Evolutionary conservation across 768 basidiomycete species (phyloP).

Genomic region (Trametes cingulata): DNA sequence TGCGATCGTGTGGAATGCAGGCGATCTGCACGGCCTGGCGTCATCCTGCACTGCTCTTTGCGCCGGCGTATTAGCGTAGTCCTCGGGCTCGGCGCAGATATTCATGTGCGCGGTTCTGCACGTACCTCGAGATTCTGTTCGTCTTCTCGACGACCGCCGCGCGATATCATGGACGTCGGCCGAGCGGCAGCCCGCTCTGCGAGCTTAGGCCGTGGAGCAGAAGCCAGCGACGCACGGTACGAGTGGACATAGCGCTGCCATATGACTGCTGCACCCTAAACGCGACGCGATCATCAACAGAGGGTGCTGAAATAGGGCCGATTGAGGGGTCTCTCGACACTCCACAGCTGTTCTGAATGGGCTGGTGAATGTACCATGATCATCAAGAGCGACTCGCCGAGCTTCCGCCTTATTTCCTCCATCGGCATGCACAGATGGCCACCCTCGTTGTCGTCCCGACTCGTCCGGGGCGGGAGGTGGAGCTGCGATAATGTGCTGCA

Average conservation of each 20-base stretch:
- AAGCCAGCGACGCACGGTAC: background rate
- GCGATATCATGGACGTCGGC: background rate
- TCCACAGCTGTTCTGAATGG: background rate
- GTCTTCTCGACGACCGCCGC: background rate
- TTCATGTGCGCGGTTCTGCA: constrained; percentile 6
- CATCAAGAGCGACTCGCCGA: background rate
- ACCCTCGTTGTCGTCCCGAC: no score
- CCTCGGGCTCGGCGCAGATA: background rate
- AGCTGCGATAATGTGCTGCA: no score
- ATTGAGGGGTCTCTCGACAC: background rate
- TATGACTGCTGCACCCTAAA: background rate
- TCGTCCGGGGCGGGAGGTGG: no score
- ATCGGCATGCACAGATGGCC: no score
- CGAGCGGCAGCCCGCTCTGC: constrained; percentile 1
- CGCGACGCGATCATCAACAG: background rate
- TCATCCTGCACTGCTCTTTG: constrained; percentile 1
- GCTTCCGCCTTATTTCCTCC: background rate
- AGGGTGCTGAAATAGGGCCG: background rate
- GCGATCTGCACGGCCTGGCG: constrained; percentile 5
- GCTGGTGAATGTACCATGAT: background rate
- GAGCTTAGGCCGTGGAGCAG: background rate
- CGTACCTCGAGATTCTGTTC: background rate
- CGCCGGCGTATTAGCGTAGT: background rate
- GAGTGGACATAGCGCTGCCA: background rate
- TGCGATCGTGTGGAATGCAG: background rate